Conservation (phyloP, 1,284 basidiomycete species). For the Cutaneotrichosporon spelunceum region DNA sequence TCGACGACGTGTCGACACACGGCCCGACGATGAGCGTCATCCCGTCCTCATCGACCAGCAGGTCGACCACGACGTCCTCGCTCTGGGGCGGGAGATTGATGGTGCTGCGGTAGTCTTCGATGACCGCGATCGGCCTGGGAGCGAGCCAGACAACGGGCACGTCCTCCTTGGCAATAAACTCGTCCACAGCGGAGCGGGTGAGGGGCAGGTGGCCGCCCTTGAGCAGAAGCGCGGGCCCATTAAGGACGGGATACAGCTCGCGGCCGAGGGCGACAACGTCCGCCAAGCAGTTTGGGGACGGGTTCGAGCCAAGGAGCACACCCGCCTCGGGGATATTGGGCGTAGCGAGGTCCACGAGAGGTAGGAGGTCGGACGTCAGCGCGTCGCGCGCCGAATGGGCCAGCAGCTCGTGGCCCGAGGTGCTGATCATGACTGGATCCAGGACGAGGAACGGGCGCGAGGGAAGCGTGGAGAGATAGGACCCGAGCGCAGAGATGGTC, state of each 20-base stretch:
- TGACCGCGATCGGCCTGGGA: conserved; percentile 27
- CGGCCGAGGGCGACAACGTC: conserved; percentile 66
- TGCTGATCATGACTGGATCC: conserved; percentile 91
- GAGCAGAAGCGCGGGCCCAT: conserved; percentile 63
- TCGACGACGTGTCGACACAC: conserved; percentile 66
- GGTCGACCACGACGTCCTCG: conserved; percentile 67
- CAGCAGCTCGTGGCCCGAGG: conserved; percentile 79
- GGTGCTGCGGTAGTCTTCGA: conserved; percentile 23
- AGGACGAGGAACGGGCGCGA: conserved; percentile 61
- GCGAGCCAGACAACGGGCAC: conserved; percentile 19
- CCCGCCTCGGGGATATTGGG: conserved; percentile 84
- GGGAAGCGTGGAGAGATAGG: conserved; percentile 29
- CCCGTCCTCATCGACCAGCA: conserved; percentile 57
- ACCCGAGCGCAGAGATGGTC: conserved; percentile 51
- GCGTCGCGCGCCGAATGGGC: conserved; percentile 56
- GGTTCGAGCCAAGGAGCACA: conserved; percentile 47
- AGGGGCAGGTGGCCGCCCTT: conserved; percentile 80
- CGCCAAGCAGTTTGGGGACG: conserved; percentile 51
- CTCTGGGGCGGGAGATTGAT: conserved; percentile 7
- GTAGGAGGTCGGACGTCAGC: conserved; percentile 63
- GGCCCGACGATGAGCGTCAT: conserved; percentile 64
- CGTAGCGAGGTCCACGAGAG: conserved; percentile 71
- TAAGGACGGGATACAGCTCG: conserved; percentile 57
- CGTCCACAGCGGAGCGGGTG: conserved; percentile 54
- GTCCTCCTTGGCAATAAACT: conserved; percentile 1